These are phyloP conservation scores for Monosporozyma servazzii DNA, from an alignment of 805 yeast species.

Conservation along the genomic window DNA sequence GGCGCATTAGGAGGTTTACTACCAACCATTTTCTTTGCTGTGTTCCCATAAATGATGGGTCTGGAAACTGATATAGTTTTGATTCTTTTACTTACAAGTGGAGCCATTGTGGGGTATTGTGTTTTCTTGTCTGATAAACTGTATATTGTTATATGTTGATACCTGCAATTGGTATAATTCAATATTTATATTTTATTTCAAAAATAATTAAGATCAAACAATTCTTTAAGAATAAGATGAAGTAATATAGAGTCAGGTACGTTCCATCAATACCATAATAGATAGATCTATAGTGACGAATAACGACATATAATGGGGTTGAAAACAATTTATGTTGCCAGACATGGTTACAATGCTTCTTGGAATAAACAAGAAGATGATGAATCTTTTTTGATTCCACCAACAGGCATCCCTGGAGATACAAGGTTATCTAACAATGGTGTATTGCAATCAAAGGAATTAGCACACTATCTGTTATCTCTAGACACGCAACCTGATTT, in stretches of 20 bases:
- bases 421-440: slow-evolving; percentile 86
- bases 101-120: slow-evolving; percentile 12
- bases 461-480: slow-evolving; percentile 51
- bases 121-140: neutral
- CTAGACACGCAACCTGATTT: slow-evolving; percentile 54
- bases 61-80: slow-evolving; percentile 60
- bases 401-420: slow-evolving; percentile 87
- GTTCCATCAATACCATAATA: too few relatives aligned
- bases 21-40: slow-evolving; percentile 57
- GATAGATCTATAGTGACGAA: neutral
- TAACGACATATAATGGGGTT: slow-evolving; percentile 33
- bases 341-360: slow-evolving; percentile 87
- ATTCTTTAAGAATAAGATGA: too few relatives aligned
- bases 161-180: neutral
- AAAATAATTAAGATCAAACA: neutral
- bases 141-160: neutral
- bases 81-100: slow-evolving; percentile 23
- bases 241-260: too few relatives aligned
- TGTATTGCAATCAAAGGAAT: slow-evolving; percentile 72
- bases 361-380: slow-evolving; percentile 36
- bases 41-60: slow-evolving; percentile 76
- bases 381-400: slow-evolving; percentile 37
- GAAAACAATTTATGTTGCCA: slow-evolving; percentile 56
- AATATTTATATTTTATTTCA: neutral
- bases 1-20: slow-evolving; percentile 57